phyloP scores from a whole-genome alignment of 306 rosid genomes.

The Cercis canadensis region DNA sequence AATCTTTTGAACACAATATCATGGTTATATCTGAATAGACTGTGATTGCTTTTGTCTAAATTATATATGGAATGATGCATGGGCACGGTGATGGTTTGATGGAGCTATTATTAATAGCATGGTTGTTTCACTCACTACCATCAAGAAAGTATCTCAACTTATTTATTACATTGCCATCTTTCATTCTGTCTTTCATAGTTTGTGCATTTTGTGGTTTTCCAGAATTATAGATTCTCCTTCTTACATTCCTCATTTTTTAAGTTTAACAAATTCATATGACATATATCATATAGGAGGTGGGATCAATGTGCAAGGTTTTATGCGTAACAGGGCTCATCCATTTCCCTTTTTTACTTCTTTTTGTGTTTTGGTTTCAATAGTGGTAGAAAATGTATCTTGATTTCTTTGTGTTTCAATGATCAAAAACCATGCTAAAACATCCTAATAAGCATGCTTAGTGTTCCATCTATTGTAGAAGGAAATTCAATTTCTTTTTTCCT shows the following conservation, averaged over 20 bases:
- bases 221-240: constrained; percentile 2
- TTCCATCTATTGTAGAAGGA: constrained; percentile 33
- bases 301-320: neutral
- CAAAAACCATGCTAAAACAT: constrained; percentile 25
- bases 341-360: neutral
- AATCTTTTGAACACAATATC: constrained; percentile 24
- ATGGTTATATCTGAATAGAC: constrained; percentile 14
- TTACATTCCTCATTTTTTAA: neutral
- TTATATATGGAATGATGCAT: neutral
- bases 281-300: neutral
- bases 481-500: constrained; percentile 32
- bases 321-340: neutral
- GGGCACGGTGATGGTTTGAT: constrained; percentile 22
- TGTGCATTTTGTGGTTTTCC: neutral
- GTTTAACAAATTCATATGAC: no score
- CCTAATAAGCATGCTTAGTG: constrained; percentile 16
- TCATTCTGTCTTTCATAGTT: neutral
- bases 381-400: neutral
- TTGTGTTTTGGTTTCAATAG: no score
- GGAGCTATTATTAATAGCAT: neutral
- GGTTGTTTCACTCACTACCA: neutral
- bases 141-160: constrained; percentile 9
- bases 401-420: constrained; percentile 19
- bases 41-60: constrained; percentile 17
- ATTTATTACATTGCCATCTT: neutral